Percentiles rank a stretch among this genome's conserved stretches.
These are phyloP conservation scores for Calycina marina DNA, from an alignment of 2,329 filamentous ascomycete genomes.

Conservation along the genomic window DNA sequence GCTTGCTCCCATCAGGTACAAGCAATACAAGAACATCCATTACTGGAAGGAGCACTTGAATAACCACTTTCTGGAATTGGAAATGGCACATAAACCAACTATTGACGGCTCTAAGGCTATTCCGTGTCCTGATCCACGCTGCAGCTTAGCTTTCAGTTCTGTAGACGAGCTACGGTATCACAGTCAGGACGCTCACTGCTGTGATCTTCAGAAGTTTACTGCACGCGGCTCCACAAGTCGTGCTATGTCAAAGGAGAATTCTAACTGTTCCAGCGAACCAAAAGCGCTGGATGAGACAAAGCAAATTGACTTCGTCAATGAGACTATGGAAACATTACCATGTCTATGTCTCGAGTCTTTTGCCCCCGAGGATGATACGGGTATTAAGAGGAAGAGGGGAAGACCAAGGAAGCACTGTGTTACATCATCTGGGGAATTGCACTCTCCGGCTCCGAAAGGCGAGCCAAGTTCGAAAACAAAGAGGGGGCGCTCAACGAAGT, in stretches of 20 bases:
- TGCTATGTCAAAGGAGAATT: not conserved
- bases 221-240: not conserved
- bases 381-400: not conserved
- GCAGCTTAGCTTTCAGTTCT: not conserved
- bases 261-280: too few species aligned
- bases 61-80: not conserved
- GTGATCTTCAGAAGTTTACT: not conserved
- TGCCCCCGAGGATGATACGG: not conserved
- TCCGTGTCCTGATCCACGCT: not conserved
- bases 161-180: not conserved
- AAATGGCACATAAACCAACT: not conserved
- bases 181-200: not conserved
- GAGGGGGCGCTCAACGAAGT: too few species aligned
- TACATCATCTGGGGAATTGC: too few species aligned
- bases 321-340: slow-evolving; percentile 1
- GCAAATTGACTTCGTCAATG: not conserved
- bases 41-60: not conserved
- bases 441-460: not conserved
- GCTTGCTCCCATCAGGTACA: not conserved
- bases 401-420: not conserved
- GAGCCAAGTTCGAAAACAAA: not conserved
- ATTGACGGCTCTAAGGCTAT: not conserved
- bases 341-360: not conserved
- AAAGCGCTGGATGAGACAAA: not conserved
- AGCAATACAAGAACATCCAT: not conserved